Evolutionary conservation across 176 grass and related monocot genomes (phyloP).

Genomic region (Zoysia japonica): DNA sequence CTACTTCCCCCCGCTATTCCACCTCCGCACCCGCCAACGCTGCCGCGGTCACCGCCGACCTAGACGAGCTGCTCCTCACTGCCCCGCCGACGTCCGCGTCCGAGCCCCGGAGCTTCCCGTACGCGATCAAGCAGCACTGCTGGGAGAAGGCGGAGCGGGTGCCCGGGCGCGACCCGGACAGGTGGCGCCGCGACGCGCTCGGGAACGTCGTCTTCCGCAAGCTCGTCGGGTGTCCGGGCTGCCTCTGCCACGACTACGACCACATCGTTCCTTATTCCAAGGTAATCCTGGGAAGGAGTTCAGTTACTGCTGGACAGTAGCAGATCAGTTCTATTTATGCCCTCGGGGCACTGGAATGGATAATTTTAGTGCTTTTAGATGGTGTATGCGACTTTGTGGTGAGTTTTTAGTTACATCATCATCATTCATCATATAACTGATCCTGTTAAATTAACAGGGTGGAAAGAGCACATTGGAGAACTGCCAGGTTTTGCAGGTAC

Average conservation of each 20-base stretch:
- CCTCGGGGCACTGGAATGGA: neutral
- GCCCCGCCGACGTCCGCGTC: conserved; percentile 35
- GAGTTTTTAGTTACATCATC: neutral
- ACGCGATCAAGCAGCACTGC: conserved; percentile 88
- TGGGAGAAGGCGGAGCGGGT: conserved; percentile 94
- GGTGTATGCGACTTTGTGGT: neutral
- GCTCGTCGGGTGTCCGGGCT: conserved; percentile 92
- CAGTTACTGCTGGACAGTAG: conserved; percentile 9
- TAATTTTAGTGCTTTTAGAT: neutral
- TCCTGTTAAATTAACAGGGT: conserved; percentile 58
- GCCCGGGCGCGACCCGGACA: conserved; percentile 66
- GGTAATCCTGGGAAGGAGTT: conserved; percentile 41
- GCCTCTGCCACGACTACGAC: conserved; percentile 98
- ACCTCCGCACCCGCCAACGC: conserved; percentile 23
- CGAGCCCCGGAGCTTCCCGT: conserved; percentile 86
- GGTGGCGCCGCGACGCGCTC: conserved; percentile 96
- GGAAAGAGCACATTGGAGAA: conserved; percentile 96
- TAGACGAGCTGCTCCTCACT: conserved; percentile 49
- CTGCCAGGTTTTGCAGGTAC: conserved; percentile 96
- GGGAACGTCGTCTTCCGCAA: conserved; percentile 93
- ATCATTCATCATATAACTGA: conserved; percentile 1
- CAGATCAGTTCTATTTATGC: neutral
- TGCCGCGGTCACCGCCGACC: conserved; percentile 25
- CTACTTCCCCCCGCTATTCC: conserved; percentile 45
- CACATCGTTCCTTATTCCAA: conserved; percentile 94